A percentile compares a stretch with the other conserved stretches of the same genome.
These are phyloP conservation scores for Bidens hawaiensis DNA, from an alignment of 140 eudicot genomes.

Conservation along the genomic window DNA sequence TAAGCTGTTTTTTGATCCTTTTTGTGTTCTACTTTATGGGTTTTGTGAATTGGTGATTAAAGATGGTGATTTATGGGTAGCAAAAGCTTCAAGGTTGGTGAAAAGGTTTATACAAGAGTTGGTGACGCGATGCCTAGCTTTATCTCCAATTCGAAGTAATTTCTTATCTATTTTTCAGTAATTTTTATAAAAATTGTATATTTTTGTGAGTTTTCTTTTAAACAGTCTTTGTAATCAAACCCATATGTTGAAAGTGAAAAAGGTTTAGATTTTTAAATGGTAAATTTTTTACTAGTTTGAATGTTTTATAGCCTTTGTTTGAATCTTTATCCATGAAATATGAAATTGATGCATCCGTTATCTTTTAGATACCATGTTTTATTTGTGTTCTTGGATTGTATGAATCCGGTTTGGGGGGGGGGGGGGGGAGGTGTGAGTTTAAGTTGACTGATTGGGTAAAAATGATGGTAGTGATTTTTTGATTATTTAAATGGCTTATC, in stretches of 20 bases:
- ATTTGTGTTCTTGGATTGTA: neutral
- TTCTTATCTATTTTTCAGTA: conserved; percentile 12
- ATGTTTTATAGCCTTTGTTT: conserved; percentile 13
- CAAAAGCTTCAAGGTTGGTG: conserved; percentile 48
- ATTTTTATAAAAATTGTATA: neutral
- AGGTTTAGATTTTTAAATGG: neutral
- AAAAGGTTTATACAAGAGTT: conserved; percentile 37
- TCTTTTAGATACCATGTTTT: neutral
- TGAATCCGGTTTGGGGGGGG: neutral
- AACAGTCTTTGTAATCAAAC: conserved; percentile 7
- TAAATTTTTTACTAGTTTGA: conserved; percentile 4
- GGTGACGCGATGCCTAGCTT: conserved; percentile 78
- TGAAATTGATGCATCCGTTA: neutral
- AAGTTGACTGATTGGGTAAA: neutral
- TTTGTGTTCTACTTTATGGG: neutral
- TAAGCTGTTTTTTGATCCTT: neutral
- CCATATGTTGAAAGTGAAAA: conserved; percentile 15
- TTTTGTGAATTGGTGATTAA: conserved; percentile 14
- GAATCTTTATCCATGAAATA: conserved; percentile 14
- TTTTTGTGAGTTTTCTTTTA: conserved; percentile 2
- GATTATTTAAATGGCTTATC: neutral
- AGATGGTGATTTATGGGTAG: conserved; percentile 61
- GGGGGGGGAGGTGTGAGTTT: neutral
- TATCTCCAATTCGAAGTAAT: conserved; percentile 58
- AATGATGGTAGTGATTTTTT: neutral